Conservation (phyloP, 1,284 basidiomycete genomes). For the Cystobasidium slooffiae region DNA sequence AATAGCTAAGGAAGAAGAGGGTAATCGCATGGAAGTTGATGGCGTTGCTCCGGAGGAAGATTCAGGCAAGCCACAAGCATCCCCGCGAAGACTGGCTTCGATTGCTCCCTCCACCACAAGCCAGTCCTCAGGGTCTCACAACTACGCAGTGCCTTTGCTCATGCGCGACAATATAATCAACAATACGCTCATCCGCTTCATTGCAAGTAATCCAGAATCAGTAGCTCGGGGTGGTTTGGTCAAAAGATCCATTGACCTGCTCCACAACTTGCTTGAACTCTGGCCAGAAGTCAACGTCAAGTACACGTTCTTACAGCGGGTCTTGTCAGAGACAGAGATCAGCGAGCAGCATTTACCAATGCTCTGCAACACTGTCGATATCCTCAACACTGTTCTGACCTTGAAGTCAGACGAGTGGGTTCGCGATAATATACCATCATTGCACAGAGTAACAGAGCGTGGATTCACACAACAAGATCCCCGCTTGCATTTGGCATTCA, state of each 20-base stretch:
- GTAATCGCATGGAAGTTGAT: constrained; percentile 58
- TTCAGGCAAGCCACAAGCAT: constrained; percentile 12
- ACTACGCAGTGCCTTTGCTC: constrained; percentile 64
- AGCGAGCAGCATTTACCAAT: constrained; percentile 70
- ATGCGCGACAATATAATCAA: constrained; percentile 87
- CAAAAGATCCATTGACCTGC: constrained; percentile 75
- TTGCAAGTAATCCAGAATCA: constrained; percentile 72
- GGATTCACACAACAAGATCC: constrained; percentile 68
- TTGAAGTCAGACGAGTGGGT: constrained; percentile 88
- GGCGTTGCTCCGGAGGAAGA: constrained; percentile 48
- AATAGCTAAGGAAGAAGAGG: constrained; percentile 60
- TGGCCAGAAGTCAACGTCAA: constrained; percentile 96
- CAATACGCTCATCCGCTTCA: constrained; percentile 84
- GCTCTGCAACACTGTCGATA: constrained; percentile 83
- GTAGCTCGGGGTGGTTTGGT: constrained; percentile 69
- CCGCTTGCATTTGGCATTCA: constrained; percentile 53
- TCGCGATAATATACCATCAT: constrained; percentile 70
- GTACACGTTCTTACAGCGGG: constrained; percentile 80
- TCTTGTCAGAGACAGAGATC: constrained; percentile 72
- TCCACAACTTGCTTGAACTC: constrained; percentile 80
- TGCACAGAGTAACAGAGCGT: constrained; percentile 80
- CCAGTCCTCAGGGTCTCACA: constrained; percentile 40
- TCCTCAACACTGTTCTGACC: constrained; percentile 81
- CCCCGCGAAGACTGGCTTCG: constrained; percentile 53
- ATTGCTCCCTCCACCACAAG: constrained; percentile 57